Base-by-base conservation (phyloP, 257 asterid species). In the Linaria vulgaris region DNA sequence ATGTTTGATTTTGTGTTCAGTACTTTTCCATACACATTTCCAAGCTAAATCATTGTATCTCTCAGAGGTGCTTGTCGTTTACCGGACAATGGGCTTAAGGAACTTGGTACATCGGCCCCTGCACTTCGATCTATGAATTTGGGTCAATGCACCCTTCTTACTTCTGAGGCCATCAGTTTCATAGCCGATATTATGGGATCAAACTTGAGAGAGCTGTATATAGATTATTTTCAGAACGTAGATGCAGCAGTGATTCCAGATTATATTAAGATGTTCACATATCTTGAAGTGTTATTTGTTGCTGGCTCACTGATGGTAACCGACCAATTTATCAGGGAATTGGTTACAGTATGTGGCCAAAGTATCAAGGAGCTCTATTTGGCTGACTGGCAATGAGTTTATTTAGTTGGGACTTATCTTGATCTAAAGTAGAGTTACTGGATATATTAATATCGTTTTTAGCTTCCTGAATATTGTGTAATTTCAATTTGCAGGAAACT, bases 211-310 rank as follows among this genome's bases (percentile, higher is more conserved):
- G 96, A 90, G 82, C 79, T 90, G 31, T 85, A 71, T 65, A 80
- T 90, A 53, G 84, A 83, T 70, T 81, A 79, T 31, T 90, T 96
- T 80, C 78, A 52, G 38, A 79, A 72, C 60, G 74, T 90, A 71
- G 75, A 87, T 52, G 81, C 76, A 4, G 61, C 59, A 72, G 66
- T 23, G 55, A 77, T 76, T 64, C 61, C 76, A 44, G 80, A 82
- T 52, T 80, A 86, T 17, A 64, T 86, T 37, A 65, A 68, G 67
- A 79, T 81, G 70, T 75, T 90, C 27, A 70, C 53, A 60, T 24
- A 30, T 67, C 71, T 90, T 77, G 96, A 90, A 74, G 86, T 88
- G 44, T 69, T 90, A 61, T 90, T 96, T n/a, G 90, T 90, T 60
- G 94, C 96, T 49, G 81, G 83, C 59, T 54, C 79, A 52, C 70